Evolutionary conservation across 1,139 yeast species (phyloP).

Genomic region (Yamadazyma atlantica): DNA sequence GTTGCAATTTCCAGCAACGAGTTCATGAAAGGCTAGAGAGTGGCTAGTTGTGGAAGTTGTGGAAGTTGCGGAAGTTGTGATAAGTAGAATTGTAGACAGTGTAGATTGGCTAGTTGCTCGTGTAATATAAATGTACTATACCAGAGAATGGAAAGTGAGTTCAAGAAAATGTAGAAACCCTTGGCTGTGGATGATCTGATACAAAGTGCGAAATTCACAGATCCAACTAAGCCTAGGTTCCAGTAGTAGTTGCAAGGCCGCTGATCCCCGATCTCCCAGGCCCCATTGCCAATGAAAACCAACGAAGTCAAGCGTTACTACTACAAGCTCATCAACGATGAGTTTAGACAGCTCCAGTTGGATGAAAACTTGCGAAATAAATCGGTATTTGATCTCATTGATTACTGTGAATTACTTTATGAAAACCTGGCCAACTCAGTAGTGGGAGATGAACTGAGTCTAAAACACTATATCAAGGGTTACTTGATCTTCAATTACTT

Average conservation of each 20-base stretch:
- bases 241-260: not conserved
- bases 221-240: not conserved
- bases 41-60: no score
- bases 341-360: constrained; percentile 38
- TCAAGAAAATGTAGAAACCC: no score
- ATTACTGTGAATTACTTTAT: constrained; percentile 39
- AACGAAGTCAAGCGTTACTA: constrained; percentile 21
- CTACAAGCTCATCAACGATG: constrained; percentile 31
- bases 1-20: no score
- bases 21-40: no score
- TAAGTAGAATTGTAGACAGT: no score
- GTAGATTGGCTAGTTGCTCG: no score
- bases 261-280: not conserved
- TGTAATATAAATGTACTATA: no score
- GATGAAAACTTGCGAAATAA: constrained; percentile 30
- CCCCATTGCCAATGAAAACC: constrained; percentile 8
- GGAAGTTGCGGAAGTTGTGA: no score
- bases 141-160: no score
- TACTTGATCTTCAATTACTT: constrained; percentile 45
- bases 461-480: constrained; percentile 35
- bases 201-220: not conserved
- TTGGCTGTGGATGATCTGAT: no score
- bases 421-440: constrained; percentile 24
- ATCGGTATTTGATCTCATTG: constrained; percentile 45
- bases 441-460: constrained; percentile 20